Base-by-base conservation (phyloP, 306 rosid species). In the Astragalus membranaceus region DNA sequence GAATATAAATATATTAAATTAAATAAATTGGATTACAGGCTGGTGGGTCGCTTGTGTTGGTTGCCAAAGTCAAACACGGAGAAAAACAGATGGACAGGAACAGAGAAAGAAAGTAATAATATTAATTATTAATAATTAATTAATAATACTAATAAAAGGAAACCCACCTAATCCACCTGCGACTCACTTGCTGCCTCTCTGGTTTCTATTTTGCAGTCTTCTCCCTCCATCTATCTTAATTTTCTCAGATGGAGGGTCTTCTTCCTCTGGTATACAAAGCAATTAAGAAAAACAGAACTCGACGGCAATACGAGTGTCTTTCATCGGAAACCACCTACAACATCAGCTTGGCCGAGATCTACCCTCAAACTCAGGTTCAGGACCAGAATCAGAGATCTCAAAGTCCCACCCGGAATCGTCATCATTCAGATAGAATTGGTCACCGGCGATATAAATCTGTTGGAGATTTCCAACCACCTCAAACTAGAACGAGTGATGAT, bases 231-330 rank as follows among this genome's bases (percentile, higher is more conserved):
- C n/a, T n/a, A n/a, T n/a, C n/a, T n/a, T n/a, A n/a, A n/a, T n/a
- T n/a, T n/a, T n/a, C n/a, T n/a, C n/a, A n/a, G 36, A 79, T 82
- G 86, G 86, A 82, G 57, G 86, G 86, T 70, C 76, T 82, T 75
- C 35, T 82, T 3, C 86, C 86, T 59, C 26, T 82, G 61, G 73
- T 82, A 43, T 65, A 0, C 53, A 82, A 44, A 78, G 86, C 81
- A 44, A 43, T 82, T 30, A 82, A 75, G 81, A 82, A 10, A 52
- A 78, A 61, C 72, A 62, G 13, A 54, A 82, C 72, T 5, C 46
- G 81, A 69, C 14, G 81, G 3, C 69, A 75, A 4, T 82, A 82
- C 3, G 60, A 82, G 64, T 73, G 69, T 59, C 80, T 78, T 59
- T 70, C 79, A 41, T 71, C 81, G 10, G 70, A 12, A 32, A 60